Base-by-base conservation (phyloP, 2,329 filamentous ascomycete species). In the Emmonsiellopsis sp. region DNA sequence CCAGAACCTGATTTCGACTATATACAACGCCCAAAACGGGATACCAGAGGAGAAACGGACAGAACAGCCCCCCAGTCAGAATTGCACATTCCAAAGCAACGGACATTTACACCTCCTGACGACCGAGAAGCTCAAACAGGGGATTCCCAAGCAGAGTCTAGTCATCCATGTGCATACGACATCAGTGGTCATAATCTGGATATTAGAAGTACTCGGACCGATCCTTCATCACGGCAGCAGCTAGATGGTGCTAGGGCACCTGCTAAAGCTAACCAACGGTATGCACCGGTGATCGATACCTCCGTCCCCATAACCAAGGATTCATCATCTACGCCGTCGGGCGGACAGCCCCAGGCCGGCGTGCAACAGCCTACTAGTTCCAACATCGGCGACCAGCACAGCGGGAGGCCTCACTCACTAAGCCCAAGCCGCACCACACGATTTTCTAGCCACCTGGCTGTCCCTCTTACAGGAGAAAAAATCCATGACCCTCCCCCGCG, bases 401-500 rank as follows among this genome's bases (percentile, higher is more conserved):
- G 42, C 11, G 34, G 31, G 17, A 40, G 46, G 27, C 32, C 14
- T 11, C 52, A 51, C 51, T 60, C 58, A 4, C 44, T 57, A 7
- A 60, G 58, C 37, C 58, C 56, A 39, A 56, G 39, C 7, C 40
- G 58, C 2, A 77, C 75, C 46, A 76, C 81, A 10, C 79, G 78
- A 45, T 85, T 85, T 58, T 79, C 79, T 0, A 66, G 73, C 21
- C 73, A 74, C 44, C 71, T 81, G 2, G 67, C 68, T 6, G 69
- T 80, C 6, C 72, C 77, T 27, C 68, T 74, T 13, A 62, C 71
- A 2, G 68, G 68, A 31, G 75, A 75, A 5, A 66, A 74, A 44
- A 73, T 75, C 53, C 82, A 84, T 59, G 73, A 81, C 50, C 82
- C 82, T 14, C 79, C 79, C 11, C 72, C 77, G 31, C 74, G 82